phyloP scores from a whole-genome alignment of 169 alveolate genomes.

The Plasmodium ovale region DNA sequence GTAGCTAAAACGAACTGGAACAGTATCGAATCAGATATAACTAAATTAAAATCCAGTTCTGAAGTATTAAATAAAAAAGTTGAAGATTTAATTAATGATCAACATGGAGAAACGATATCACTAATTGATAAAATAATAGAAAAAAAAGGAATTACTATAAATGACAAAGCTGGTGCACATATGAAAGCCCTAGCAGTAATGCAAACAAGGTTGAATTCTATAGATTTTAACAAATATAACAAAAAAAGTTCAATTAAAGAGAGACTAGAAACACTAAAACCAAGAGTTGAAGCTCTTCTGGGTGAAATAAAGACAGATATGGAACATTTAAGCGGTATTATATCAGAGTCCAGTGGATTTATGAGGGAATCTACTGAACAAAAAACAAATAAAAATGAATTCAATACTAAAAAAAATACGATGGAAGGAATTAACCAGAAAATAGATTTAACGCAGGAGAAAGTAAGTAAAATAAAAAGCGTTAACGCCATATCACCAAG shows the following conservation, averaged over 20 bases:
- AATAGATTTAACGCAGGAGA: not conserved
- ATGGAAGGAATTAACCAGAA: not conserved
- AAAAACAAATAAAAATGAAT: not conserved
- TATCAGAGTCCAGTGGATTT: no score
- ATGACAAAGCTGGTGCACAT: not conserved
- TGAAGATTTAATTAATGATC: constrained; percentile 3
- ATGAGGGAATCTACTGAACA: not conserved
- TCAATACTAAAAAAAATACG: not conserved
- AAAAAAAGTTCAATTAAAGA: constrained; percentile 8
- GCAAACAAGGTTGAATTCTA: not conserved
- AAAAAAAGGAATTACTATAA: not conserved
- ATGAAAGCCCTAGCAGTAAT: not conserved
- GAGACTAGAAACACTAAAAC: not conserved
- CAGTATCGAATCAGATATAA: not conserved
- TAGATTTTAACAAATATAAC: not conserved
- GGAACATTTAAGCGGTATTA: not conserved
- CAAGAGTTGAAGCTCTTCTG: not conserved
- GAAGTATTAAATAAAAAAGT: constrained; percentile 3
- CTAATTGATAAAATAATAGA: not conserved
- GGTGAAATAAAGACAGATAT: not conserved
- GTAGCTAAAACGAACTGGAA: not conserved
- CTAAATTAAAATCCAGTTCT: not conserved
- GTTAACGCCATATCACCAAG: not conserved
- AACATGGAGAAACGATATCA: not conserved
- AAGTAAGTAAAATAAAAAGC: not conserved